Conservation (phyloP, 2,329 filamentous ascomycete genomes). For the Xylariaceae sp. region DNA sequence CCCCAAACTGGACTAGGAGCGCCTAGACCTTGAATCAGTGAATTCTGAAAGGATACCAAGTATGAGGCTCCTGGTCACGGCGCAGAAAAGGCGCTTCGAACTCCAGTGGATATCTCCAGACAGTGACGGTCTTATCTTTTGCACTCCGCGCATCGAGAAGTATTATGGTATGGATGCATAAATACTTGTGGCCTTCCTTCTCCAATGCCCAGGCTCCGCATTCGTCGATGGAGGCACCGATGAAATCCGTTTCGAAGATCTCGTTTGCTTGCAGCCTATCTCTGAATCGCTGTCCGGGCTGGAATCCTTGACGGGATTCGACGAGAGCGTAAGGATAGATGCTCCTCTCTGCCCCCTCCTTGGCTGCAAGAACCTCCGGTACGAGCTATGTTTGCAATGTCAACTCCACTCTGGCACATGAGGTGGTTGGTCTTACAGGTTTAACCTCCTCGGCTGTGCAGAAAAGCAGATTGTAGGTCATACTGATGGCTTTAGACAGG, state of each 20-base stretch:
- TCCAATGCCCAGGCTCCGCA: not conserved
- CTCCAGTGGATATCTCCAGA: not conserved
- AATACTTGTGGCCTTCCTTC: not conserved
- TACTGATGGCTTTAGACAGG: too few relatives aligned
- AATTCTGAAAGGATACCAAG: not conserved
- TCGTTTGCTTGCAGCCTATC: not conserved
- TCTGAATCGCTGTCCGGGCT: too few relatives aligned
- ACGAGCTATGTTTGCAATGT: too few relatives aligned
- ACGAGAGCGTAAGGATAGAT: too few relatives aligned
- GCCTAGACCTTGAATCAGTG: not conserved
- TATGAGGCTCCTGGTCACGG: not conserved
- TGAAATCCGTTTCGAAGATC: not conserved
- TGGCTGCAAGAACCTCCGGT: too few relatives aligned
- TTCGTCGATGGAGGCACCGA: not conserved
- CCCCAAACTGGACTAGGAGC: not conserved
- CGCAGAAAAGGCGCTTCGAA: not conserved
- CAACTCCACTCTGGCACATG: too few relatives aligned
- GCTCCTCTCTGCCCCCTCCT: too few relatives aligned
- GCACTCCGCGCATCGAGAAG: not conserved
- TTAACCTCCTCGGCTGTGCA: slow-evolving; percentile 8
- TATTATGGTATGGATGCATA: not conserved
- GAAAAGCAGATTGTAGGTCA: too few relatives aligned
- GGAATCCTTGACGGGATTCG: too few relatives aligned
- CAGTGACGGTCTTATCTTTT: not conserved
- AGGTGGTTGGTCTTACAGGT: not conserved